A percentile compares a stretch with the other conserved stretches of the same genome.
Conservation (phyloP, 2,329 filamentous ascomycete species). For the Aspergillus neotritici region DNA sequence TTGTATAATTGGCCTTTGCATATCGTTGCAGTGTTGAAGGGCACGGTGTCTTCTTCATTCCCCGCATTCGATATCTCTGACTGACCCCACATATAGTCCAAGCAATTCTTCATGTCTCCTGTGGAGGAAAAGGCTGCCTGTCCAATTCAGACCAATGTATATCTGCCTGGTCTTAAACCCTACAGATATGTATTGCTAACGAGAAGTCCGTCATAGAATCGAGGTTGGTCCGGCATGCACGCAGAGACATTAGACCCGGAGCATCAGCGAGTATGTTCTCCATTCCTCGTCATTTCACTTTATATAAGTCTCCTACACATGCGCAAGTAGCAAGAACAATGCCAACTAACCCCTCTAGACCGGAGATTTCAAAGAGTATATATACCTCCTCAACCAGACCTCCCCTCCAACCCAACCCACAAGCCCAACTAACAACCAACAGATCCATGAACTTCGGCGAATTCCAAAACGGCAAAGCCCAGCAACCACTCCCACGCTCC, state of each 20-base stretch:
- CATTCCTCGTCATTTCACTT: not conserved
- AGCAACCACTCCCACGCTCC: constrained; percentile 68
- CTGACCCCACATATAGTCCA: constrained; percentile 49
- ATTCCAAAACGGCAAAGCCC: constrained; percentile 62
- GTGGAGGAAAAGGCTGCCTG: constrained; percentile 67
- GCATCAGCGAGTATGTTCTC: constrained; percentile 61
- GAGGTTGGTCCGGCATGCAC: constrained; percentile 84
- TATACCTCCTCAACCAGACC: not conserved
- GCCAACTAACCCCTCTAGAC: constrained; percentile 42
- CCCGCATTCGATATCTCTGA: not conserved
- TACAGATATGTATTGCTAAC: not conserved
- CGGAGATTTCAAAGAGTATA: constrained; percentile 83
- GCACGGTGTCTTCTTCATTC: too few relatives aligned
- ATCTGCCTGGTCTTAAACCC: constrained; percentile 8
- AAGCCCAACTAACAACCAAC: constrained; percentile 7
- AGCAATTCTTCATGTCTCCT: constrained; percentile 66
- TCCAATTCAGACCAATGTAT: constrained; percentile 61
- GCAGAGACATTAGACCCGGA: constrained; percentile 81
- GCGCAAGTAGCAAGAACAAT: constrained; percentile 12
- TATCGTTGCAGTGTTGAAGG: too few relatives aligned
- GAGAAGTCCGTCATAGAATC: constrained; percentile 52
- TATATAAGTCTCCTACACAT: not conserved
- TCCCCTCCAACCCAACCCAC: not conserved
- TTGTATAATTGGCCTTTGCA: too few relatives aligned
- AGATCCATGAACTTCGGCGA: constrained; percentile 91